phyloP scores from a whole-genome alignment of 2,329 filamentous ascomycete species.

The Aureobasidium leucospermi region DNA sequence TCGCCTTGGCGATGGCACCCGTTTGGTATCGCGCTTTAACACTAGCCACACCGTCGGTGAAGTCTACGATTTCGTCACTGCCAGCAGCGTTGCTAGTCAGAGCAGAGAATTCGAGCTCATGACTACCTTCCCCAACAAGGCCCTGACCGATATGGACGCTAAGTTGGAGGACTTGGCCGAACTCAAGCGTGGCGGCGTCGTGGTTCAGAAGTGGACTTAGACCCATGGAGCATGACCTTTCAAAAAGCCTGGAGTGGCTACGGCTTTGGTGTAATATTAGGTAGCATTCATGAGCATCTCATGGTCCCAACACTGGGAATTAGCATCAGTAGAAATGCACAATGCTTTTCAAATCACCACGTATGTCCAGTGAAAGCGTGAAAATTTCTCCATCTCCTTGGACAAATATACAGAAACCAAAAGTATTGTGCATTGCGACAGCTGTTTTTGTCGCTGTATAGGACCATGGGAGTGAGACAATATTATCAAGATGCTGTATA shows the following conservation, averaged over 20 bases:
- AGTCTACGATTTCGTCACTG: constrained; percentile 66
- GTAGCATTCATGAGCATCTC: not conserved
- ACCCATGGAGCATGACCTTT: not conserved
- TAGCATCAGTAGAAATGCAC: too few species aligned
- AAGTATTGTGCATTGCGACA: too few species aligned
- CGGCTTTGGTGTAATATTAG: not conserved
- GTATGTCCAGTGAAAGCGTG: too few species aligned
- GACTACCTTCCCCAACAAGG: constrained; percentile 77
- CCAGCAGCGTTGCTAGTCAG: constrained; percentile 52
- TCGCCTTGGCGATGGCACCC: constrained; percentile 68
- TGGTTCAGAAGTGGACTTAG: constrained; percentile 49
- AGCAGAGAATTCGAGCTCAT: constrained; percentile 64
- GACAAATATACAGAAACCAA: too few species aligned
- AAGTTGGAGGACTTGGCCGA: constrained; percentile 41
- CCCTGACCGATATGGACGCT: constrained; percentile 59
- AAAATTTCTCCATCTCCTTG: too few species aligned
- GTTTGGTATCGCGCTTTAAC: constrained; percentile 75
- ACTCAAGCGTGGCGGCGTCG: constrained; percentile 47
- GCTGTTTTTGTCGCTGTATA: too few species aligned
- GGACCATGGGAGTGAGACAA: too few species aligned
- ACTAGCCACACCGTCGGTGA: constrained; percentile 69
- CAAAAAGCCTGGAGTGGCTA: not conserved
- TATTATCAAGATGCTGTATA: too few species aligned
- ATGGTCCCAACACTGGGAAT: too few species aligned
- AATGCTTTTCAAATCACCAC: too few species aligned